Conservation (phyloP, 495 filamentous ascomycete genomes). For the Rusavskia elegans region DNA sequence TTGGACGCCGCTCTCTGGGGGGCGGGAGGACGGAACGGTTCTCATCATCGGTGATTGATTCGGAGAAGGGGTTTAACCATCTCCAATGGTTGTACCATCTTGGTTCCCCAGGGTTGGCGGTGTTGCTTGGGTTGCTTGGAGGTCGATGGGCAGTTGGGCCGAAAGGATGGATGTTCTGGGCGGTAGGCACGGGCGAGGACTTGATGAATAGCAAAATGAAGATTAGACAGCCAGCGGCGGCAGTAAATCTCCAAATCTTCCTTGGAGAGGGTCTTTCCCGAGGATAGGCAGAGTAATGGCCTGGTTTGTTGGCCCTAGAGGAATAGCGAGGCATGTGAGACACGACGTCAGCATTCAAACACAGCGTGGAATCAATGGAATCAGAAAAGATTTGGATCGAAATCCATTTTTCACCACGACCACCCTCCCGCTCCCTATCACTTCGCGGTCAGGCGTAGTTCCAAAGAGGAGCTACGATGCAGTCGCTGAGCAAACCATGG, state of each 20-base stretch:
- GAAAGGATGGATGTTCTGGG: not conserved
- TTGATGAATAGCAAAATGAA: not conserved
- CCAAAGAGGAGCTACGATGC: too few species aligned
- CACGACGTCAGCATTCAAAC: not conserved
- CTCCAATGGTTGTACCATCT: constrained; percentile 80
- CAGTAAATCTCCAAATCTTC: not conserved
- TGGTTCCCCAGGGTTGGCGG: constrained; percentile 60
- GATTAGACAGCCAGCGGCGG: not conserved
- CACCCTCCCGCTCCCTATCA: too few species aligned
- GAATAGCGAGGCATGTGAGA: not conserved
- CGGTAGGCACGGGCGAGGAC: not conserved
- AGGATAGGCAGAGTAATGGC: constrained; percentile 2
- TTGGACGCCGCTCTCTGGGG: constrained; percentile 48
- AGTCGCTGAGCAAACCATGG: too few species aligned
- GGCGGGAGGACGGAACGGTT: constrained; percentile 76
- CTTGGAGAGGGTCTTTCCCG: not conserved
- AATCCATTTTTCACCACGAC: too few species aligned
- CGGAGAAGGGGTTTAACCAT: constrained; percentile 85
- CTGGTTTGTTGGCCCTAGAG: not conserved
- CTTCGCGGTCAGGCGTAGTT: too few species aligned
- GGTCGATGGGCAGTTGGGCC: constrained; percentile 43
- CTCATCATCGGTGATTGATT: constrained; percentile 69
- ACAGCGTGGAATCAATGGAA: too few species aligned
- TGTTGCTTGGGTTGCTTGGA: constrained; percentile 47
- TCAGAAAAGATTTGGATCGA: too few species aligned